Conservation (phyloP, 2,329 filamentous ascomycete genomes). For the Phialophora verrucosa region DNA sequence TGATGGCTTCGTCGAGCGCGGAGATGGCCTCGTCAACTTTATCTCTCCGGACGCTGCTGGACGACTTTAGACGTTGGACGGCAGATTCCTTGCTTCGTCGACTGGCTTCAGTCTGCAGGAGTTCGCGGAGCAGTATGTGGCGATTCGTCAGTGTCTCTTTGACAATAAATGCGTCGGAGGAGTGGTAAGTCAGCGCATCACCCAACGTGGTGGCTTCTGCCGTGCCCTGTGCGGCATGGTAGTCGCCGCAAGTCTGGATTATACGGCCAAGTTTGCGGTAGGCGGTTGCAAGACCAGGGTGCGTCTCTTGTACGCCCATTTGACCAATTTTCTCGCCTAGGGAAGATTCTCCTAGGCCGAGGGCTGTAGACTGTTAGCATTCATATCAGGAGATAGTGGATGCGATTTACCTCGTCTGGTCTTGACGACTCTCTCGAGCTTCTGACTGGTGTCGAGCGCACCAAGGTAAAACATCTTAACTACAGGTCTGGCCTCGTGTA, state of each 20-base stretch:
- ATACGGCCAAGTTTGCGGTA: conserved; percentile 95
- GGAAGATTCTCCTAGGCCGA: conserved; percentile 90
- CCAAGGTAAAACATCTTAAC: conserved; percentile 97
- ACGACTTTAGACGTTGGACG: conserved; percentile 85
- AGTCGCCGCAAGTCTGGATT: conserved; percentile 91
- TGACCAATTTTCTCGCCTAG: conserved; percentile 87
- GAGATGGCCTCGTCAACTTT: conserved; percentile 98
- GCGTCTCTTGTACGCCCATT: conserved; percentile 89
- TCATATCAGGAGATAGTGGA: conserved; percentile 13
- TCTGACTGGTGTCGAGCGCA: conserved; percentile 96
- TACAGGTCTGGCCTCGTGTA: conserved; percentile 84
- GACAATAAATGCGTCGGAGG: conserved; percentile 93
- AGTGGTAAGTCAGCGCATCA: conserved; percentile 93
- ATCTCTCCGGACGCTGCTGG: conserved; percentile 83
- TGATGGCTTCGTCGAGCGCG: conserved; percentile 83
- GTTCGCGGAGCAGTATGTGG: conserved; percentile 91
- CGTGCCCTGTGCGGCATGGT: conserved; percentile 93
- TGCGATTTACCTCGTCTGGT: conserved; percentile 74
- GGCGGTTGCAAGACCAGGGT: conserved; percentile 83
- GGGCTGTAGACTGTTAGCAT: conserved; percentile 70
- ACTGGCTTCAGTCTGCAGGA: conserved; percentile 85
- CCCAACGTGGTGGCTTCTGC: conserved; percentile 94
- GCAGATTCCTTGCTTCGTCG: conserved; percentile 83
- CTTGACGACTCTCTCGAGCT: conserved; percentile 93
- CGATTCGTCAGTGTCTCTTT: conserved; percentile 98